Base-by-base conservation (phyloP, 176 grass and related monocot species). In the Musa beccarii region DNA sequence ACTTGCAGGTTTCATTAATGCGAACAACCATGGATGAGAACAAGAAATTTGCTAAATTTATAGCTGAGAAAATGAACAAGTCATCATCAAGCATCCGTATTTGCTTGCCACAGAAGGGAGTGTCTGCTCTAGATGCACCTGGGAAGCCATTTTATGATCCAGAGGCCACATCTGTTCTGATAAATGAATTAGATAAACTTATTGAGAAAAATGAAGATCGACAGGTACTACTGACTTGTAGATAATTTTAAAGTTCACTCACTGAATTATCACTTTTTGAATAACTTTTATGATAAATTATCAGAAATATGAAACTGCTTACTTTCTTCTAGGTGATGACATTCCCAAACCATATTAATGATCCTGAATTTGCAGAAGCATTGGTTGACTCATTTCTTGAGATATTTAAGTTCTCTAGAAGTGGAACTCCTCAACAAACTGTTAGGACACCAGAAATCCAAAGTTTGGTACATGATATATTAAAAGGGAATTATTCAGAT, bases 111-210 rank as follows among this genome's bases (percentile, higher is more conserved):
- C 86, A 89, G 54, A 93, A 93, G 72, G 90, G 94, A 54, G 59
- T 93, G 57, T 97, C 94, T 80, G 86, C 94, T 69, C 71, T 97
- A 53, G 90, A 97, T 93, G 85, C 86, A 53, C 85, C 81, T 77
- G 90, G 84, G 81, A 93, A 89, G 84, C 82, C 94, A 83, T 97
- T 97, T 85, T 90, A 97, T 87, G 86, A 89, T 85, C 94, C 71
- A 1, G 94, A 93, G 54, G 86, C 90, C 64, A 90, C 94, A 67
- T 84, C 77, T 23, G 76, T 76, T 74, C 80, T 97, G 54, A 78
- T 97, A 78, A 25, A 86, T 85, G 94, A 97, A 92, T 79, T 97
- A 78, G 65, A 85, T 53, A 82, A 76, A 59, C 82, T 68, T 78
- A 81, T 97, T 63, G 75, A 85, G 59, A 89, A 83, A 85, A 83